These are phyloP conservation scores for Coemansia reversa DNA, from an alignment of 192 early-diverging fungal species.

Conservation along the genomic window DNA sequence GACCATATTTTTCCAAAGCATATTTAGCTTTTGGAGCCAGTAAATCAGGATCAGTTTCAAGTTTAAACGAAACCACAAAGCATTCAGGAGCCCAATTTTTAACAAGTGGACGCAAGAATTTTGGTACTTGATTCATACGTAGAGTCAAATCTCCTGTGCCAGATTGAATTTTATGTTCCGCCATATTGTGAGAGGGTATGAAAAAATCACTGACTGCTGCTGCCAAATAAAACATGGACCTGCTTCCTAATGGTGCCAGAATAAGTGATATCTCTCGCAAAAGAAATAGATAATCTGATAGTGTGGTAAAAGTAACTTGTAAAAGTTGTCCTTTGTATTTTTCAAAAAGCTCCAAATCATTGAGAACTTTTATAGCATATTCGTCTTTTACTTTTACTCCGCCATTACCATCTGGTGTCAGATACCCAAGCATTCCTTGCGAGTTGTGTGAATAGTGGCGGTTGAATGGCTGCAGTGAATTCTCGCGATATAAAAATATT, in stretches of 20 bases:
- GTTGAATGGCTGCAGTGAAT: conserved; percentile 87
- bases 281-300: conserved; percentile 90
- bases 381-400: conserved; percentile 62
- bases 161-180: conserved; percentile 98
- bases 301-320: conserved; percentile 83
- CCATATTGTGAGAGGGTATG: conserved; percentile 91
- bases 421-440: conserved; percentile 80
- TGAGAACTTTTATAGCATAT: conserved; percentile 66
- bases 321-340: conserved; percentile 67
- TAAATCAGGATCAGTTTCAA: conserved; percentile 88
- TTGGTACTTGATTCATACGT: conserved; percentile 94
- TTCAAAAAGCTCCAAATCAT: conserved; percentile 65
- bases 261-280: conserved; percentile 72
- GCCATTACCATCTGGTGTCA: conserved; percentile 65
- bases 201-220: conserved; percentile 99
- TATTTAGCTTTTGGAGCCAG: conserved; percentile 77
- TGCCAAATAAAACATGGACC: conserved; percentile 93
- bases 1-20: conserved; percentile 83
- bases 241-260: conserved; percentile 63
- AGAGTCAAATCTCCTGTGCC: conserved; percentile 80
- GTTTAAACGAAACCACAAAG: conserved; percentile 96
- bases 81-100: conserved; percentile 86
- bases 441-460: conserved; percentile 83
- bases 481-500: conserved; percentile 93
- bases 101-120: conserved; percentile 91